A percentile compares a stretch with the other conserved stretches of the same genome.
These are phyloP conservation scores for Zizania latifolia DNA, from an alignment of 176 grass and related monocot species.

Conservation along the genomic window DNA sequence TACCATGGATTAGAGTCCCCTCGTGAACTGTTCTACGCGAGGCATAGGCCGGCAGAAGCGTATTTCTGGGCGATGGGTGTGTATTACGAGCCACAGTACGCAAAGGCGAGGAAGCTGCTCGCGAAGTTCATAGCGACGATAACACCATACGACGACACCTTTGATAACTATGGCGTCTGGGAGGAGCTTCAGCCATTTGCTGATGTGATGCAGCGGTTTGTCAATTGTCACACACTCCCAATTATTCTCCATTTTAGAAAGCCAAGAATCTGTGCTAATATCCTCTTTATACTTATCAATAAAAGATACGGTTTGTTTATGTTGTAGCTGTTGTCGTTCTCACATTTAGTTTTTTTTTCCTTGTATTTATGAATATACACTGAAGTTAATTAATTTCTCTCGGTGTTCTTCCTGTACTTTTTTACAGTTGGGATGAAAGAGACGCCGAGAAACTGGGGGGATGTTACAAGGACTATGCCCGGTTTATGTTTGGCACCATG, in stretches of 20 bases:
- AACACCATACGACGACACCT: slow-evolving; percentile 24
- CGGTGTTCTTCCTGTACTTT: no score
- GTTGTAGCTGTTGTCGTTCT: no score
- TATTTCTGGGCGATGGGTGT: slow-evolving; percentile 32
- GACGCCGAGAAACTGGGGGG: not conserved
- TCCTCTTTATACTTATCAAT: not conserved
- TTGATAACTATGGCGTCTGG: slow-evolving; percentile 18
- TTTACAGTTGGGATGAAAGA: slow-evolving; percentile 4
- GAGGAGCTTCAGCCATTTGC: slow-evolving; percentile 17
- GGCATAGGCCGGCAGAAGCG: slow-evolving; percentile 17
- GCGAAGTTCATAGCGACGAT: slow-evolving; percentile 8
- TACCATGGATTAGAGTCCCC: not conserved
- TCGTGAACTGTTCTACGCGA: not conserved
- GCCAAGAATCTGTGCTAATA: no score
- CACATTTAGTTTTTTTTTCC: no score
- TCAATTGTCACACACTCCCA: no score
- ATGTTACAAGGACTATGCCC: not conserved
- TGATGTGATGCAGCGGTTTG: slow-evolving; percentile 24
- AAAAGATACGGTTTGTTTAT: no score
- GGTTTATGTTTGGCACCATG: slow-evolving; percentile 25
- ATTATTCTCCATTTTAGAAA: no score
- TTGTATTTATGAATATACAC: no score
- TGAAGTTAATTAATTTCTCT: no score
- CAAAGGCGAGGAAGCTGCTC: slow-evolving; percentile 10
- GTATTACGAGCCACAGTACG: slow-evolving; percentile 22